phyloP scores from a whole-genome alignment of 2,329 filamentous ascomycete genomes.

The Pseudofabraea citricarpa region DNA sequence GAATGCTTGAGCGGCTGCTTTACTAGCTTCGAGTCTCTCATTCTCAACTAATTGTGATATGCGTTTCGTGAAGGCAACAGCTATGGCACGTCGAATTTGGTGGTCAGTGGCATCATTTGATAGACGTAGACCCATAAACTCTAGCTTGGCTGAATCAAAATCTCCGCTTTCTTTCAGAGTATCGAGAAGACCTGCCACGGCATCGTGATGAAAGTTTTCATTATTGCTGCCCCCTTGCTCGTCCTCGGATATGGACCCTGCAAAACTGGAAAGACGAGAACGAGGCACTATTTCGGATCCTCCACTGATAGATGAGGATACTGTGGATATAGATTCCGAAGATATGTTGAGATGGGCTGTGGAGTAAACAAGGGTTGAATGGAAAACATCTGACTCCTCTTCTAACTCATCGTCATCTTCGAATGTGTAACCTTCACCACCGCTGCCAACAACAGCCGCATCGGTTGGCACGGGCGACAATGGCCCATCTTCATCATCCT shows the following conservation, averaged over 20 bases:
- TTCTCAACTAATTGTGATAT: constrained; percentile 64
- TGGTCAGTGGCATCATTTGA: constrained; percentile 85
- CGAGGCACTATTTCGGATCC: constrained; percentile 31
- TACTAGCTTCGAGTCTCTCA: constrained; percentile 51
- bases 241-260: constrained; percentile 65
- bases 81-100: constrained; percentile 82
- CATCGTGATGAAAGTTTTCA: constrained; percentile 78
- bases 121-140: constrained; percentile 90
- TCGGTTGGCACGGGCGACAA: constrained; percentile 36
- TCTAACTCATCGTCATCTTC: constrained; percentile 55
- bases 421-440: constrained; percentile 59
- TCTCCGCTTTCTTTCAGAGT: constrained; percentile 73
- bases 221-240: constrained; percentile 37
- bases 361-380: constrained; percentile 35
- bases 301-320: constrained; percentile 50
- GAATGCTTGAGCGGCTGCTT: constrained; percentile 61
- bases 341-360: constrained; percentile 33
- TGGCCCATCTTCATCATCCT: constrained; percentile 25
- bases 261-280: constrained; percentile 65
- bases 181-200: constrained; percentile 80
- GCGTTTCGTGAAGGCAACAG: constrained; percentile 77
- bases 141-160: constrained; percentile 78
- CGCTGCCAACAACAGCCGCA: constrained; percentile 48
- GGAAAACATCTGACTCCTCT: constrained; percentile 49
- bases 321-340: constrained; percentile 57